Percentiles rank a stretch among this genome's conserved stretches.
These are phyloP conservation scores for Yamadazyma sp. DNA, from an alignment of 1,139 yeast species.

Conservation along the genomic window DNA sequence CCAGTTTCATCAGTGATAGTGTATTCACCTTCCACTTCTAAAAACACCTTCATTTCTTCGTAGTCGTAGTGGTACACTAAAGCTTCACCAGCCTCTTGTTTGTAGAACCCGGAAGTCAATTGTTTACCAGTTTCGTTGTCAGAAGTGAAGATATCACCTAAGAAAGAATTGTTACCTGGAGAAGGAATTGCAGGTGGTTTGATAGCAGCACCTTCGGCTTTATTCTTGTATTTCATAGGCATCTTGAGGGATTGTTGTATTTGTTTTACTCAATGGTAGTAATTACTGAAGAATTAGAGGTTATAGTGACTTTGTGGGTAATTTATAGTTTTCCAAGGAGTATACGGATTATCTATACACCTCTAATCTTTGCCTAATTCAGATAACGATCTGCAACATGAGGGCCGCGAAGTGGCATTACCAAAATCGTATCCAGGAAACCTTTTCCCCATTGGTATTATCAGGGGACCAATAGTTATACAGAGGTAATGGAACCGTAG, in stretches of 20 bases:
- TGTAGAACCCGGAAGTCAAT: constrained; percentile 65
- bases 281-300: neutral
- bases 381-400: constrained; percentile 6
- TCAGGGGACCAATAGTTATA: no score
- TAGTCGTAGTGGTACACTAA: constrained; percentile 63
- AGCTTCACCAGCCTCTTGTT: constrained; percentile 65
- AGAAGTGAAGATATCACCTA: constrained; percentile 62
- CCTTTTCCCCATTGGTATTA: neutral
- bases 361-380: constrained; percentile 12
- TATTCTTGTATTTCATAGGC: constrained; percentile 61
- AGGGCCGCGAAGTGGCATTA: no score
- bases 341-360: neutral
- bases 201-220: constrained; percentile 52
- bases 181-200: constrained; percentile 60
- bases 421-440: neutral
- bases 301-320: neutral
- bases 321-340: constrained; percentile 1
- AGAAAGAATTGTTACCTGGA: constrained; percentile 62
- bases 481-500: no score
- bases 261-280: neutral
- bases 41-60: constrained; percentile 70
- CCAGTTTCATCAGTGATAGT: constrained; percentile 64
- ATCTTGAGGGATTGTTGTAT: constrained; percentile 27
- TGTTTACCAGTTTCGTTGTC: constrained; percentile 59
- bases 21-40: constrained; percentile 66